Evolutionary conservation across 768 basidiomycete species (phyloP).

Genomic region (Jaapia argillacea): DNA sequence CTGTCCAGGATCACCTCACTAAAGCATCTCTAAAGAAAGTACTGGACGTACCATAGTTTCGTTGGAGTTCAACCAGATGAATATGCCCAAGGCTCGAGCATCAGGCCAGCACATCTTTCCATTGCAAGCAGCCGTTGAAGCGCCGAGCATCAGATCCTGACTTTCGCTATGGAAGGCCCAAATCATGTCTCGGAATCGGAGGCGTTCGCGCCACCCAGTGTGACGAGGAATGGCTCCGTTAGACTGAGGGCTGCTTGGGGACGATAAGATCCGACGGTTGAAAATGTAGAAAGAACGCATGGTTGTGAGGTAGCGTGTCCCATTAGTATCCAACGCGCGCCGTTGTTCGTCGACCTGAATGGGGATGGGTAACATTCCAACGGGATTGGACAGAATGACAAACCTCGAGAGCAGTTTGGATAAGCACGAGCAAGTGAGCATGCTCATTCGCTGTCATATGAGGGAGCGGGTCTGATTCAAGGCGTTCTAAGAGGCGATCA

Average conservation of each 20-base stretch:
- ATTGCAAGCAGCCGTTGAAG: slow-evolving; percentile 61
- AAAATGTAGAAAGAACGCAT: slow-evolving; percentile 88
- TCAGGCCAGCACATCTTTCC: slow-evolving; percentile 89
- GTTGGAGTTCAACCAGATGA: slow-evolving; percentile 76
- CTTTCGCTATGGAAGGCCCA: slow-evolving; percentile 97
- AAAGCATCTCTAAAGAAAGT: background rate
- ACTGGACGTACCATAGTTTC: slow-evolving; percentile 60
- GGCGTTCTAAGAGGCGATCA: slow-evolving; percentile 44
- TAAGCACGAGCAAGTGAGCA: slow-evolving; percentile 72
- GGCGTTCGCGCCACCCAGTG: slow-evolving; percentile 58
- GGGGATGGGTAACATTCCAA: slow-evolving; percentile 3
- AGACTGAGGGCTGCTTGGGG: slow-evolving; percentile 35
- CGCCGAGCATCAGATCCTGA: slow-evolving; percentile 71
- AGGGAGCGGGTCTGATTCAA: slow-evolving; percentile 57
- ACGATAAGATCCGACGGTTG: slow-evolving; percentile 54
- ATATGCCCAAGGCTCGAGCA: slow-evolving; percentile 77
- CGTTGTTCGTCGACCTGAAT: slow-evolving; percentile 79
- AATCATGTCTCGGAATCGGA: slow-evolving; percentile 88
- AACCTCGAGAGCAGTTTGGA: slow-evolving; percentile 84
- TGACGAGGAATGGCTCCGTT: slow-evolving; percentile 29
- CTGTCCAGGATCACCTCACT: slow-evolving; percentile 26
- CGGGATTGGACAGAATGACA: slow-evolving; percentile 9
- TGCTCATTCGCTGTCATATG: slow-evolving; percentile 75
- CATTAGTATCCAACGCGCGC: slow-evolving; percentile 86
- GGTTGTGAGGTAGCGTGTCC: slow-evolving; percentile 85